Base-by-base conservation (phyloP, 306 rosid species). In the Luffa aegyptiaca region DNA sequence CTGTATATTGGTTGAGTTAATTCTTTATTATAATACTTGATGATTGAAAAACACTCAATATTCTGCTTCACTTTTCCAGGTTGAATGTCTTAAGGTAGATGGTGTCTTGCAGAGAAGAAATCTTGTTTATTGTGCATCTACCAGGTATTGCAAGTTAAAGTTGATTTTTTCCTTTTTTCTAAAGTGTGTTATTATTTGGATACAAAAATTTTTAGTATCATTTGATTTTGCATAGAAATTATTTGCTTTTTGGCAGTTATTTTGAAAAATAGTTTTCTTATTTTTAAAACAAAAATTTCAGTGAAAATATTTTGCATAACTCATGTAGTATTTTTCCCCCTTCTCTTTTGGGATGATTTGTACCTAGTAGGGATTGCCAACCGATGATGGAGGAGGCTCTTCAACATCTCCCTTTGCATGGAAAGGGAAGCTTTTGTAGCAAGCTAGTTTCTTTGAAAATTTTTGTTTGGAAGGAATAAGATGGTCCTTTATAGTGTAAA, bases 121-220 rank as follows among this genome's bases (percentile, higher is more conserved):
- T 91, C 95, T 95, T 76, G 98, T 95, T 81, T 95, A 92, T 90
- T 91, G 97, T 83, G 98, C 98, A 81, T 95, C 98, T 42, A 95
- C 97, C 41, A 95, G 97, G 97, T 95, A 88, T 75, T 20, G 17
- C 8, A 55, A 37, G 44, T 41, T 61, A 77, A 20, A 5, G 12
- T 20, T 33, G 78, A 49, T 53, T 74, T 31, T 31, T 51, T 4
- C 31, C 7, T 20, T 13, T 77, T 77, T 2, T 4, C 8, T 37
- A 57, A 45, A 17, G 61, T 75, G 33, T 5, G 26, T 45, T 70
- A 44, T 20, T 72, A 31, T 72, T 13, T 13, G 71, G 20, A 14
- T 14, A 16, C 6, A 39, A 35, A 35, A 64, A 64, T 35, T 35
- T 33, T 21, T 37, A 64, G 45, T 12, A 62, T 39, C 20, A 64